phyloP scores from a whole-genome alignment of 176 grass and related monocot species.

The Alopecurus myosuroides region DNA sequence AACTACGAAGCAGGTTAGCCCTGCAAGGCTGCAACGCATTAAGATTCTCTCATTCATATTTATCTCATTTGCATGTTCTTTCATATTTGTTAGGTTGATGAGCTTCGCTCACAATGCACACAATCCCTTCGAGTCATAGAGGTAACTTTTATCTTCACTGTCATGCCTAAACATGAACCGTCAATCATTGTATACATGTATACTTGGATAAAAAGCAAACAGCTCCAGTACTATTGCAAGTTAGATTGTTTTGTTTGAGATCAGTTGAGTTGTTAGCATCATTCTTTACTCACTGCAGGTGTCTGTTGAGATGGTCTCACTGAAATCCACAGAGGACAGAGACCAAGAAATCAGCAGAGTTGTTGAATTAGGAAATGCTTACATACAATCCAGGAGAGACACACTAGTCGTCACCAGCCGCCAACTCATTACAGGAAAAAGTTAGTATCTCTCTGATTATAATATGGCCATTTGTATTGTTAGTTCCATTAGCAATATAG shows the following conservation, averaged over 20 bases:
- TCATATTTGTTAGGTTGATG: slow-evolving; percentile 67
- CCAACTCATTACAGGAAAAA: slow-evolving; percentile 82
- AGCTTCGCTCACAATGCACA: slow-evolving; percentile 51
- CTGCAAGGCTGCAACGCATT: background rate
- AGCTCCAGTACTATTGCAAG: too few relatives aligned
- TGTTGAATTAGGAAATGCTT: slow-evolving; percentile 73
- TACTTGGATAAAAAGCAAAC: slow-evolving; percentile 3
- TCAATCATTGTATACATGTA: background rate
- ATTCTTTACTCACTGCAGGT: slow-evolving; percentile 47
- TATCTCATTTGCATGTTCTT: slow-evolving; percentile 25
- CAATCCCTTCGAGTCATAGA: slow-evolving; percentile 68
- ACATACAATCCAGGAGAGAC: slow-evolving; percentile 68
- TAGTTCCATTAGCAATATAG: background rate
- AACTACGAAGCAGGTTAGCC: slow-evolving; percentile 91
- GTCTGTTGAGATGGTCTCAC: slow-evolving; percentile 80
- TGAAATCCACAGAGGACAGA: slow-evolving; percentile 67
- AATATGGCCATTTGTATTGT: background rate
- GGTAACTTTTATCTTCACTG: slow-evolving; percentile 41
- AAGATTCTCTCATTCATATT: background rate
- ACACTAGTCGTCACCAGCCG: slow-evolving; percentile 88
- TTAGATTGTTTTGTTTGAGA: slow-evolving; percentile 14
- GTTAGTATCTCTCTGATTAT: slow-evolving; percentile 40
- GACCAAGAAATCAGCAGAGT: slow-evolving; percentile 72
- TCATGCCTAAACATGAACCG: slow-evolving; percentile 15
- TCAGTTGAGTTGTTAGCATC: slow-evolving; percentile 6